Conservation (phyloP, 805 yeast species). For the Sporopachydermia quercuum region DNA sequence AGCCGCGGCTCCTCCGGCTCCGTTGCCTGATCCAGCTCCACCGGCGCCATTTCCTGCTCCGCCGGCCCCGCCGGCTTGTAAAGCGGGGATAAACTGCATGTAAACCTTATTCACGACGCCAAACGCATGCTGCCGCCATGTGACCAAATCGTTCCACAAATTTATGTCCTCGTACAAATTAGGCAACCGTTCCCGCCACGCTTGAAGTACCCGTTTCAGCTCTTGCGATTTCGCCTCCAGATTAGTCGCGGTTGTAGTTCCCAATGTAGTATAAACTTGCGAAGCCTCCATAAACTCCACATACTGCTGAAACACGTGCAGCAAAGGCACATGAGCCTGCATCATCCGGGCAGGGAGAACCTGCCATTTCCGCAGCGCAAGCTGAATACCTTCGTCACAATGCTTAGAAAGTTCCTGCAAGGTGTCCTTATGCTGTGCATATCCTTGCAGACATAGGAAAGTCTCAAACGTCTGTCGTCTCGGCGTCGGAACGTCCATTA, state of each 20-base stretch:
- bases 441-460: constrained; percentile 82
- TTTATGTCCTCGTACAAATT: constrained; percentile 96
- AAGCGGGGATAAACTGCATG: constrained; percentile 77
- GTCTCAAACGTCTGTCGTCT: constrained; percentile 93
- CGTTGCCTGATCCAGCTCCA: constrained; percentile 14
- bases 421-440: constrained; percentile 79
- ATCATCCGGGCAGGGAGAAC: constrained; percentile 63
- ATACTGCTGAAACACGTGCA: constrained; percentile 93
- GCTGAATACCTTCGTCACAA: constrained; percentile 93
- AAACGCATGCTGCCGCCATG: constrained; percentile 98
- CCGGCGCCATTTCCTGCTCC: constrained; percentile 39
- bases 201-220: constrained; percentile 83
- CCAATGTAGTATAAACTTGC: constrained; percentile 77
- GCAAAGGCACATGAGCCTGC: constrained; percentile 73
- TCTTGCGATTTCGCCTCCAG: constrained; percentile 89
- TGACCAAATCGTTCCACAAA: constrained; percentile 92
- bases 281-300: constrained; percentile 97
- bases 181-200: constrained; percentile 96
- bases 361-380: constrained; percentile 86
- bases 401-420: constrained; percentile 70
- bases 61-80: constrained; percentile 43
- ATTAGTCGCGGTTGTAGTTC: constrained; percentile 83
- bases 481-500: constrained; percentile 98
- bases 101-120: constrained; percentile 90
- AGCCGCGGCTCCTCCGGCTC: constrained; percentile 42